Percentiles rank a stretch among this genome's conserved stretches.
phyloP scores from a whole-genome alignment of 352 stramenopile genomes.

The Phytophthora chlamydospora region DNA sequence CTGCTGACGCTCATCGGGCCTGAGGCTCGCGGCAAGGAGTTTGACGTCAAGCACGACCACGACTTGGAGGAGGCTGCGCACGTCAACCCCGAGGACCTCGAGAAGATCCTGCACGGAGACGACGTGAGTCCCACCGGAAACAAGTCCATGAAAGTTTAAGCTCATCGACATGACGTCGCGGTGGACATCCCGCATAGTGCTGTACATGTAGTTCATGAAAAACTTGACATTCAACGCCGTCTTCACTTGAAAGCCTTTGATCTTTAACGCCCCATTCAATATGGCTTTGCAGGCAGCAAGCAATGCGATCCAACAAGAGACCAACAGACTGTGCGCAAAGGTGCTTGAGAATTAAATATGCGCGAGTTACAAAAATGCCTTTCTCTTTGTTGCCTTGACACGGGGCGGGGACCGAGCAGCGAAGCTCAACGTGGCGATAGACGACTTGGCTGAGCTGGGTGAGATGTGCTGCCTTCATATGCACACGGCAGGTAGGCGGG shows the following conservation, averaged over 20 bases:
- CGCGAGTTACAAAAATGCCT: conserved; percentile 40
- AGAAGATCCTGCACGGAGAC: conserved; percentile 40
- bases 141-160: conserved; percentile 30
- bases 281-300: too few relatives aligned
- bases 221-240: not conserved
- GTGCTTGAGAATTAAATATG: conserved; percentile 55
- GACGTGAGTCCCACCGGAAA: conserved; percentile 15
- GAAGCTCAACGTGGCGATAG: conserved; percentile 4
- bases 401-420: conserved; percentile 3
- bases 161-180: not conserved
- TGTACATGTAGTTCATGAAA: not conserved
- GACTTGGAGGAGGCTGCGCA: conserved; percentile 42
- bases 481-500: conserved; percentile 11
- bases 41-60: conserved; percentile 48
- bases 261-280: too few relatives aligned
- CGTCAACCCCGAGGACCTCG: conserved; percentile 38
- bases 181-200: not conserved
- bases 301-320: not conserved
- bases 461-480: conserved; percentile 27
- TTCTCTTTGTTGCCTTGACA: conserved; percentile 8
- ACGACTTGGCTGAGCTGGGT: conserved; percentile 5
- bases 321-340: conserved; percentile 18
- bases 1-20: conserved; percentile 54
- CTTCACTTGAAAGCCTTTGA: not conserved
- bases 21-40: conserved; percentile 56